Evolutionary conservation across 495 filamentous ascomycete genomes (phyloP).

Genomic region (Hyaloscypha variabilis): DNA sequence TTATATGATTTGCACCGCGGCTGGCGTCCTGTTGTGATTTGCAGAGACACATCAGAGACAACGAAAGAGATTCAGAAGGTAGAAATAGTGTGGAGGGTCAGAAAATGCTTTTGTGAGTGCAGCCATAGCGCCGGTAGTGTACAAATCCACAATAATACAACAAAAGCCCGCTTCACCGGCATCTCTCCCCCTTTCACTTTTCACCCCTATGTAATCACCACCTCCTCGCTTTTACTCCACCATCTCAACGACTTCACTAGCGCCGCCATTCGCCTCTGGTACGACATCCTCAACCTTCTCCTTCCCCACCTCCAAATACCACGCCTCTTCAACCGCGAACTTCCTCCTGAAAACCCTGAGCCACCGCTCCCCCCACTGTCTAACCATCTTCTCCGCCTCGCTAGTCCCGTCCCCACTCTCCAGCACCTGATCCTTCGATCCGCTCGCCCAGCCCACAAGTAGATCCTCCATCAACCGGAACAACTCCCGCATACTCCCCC

Average conservation of each 20-base stretch:
- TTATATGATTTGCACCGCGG: no score
- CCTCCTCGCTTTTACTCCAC: slow-evolving; percentile 12
- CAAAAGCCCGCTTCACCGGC: no score
- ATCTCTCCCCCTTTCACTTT: background rate
- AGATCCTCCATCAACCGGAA: slow-evolving; percentile 83
- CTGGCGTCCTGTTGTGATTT: no score
- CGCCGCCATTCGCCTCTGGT: slow-evolving; percentile 10
- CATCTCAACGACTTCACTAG: slow-evolving; percentile 7
- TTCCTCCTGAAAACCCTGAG: slow-evolving; percentile 80
- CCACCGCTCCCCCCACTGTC: slow-evolving; percentile 86
- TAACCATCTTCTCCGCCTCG: slow-evolving; percentile 64
- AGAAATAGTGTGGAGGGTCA: background rate
- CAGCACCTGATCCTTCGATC: slow-evolving; percentile 70
- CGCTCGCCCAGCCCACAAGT: slow-evolving; percentile 70
- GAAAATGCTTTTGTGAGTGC: background rate
- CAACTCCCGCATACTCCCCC: slow-evolving; percentile 71
- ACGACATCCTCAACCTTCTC: slow-evolving; percentile 29
- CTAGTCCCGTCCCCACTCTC: slow-evolving; percentile 52
- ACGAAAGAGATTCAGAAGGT: no score
- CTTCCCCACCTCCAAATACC: slow-evolving; percentile 44
- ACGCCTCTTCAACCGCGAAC: slow-evolving; percentile 80
- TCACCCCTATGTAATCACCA: background rate
- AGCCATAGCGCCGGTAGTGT: background rate
- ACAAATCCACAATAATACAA: background rate
- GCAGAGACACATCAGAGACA: no score